Base-by-base conservation (phyloP, 192 early-diverging fungal species). In the Cladochytrium replicatum region DNA sequence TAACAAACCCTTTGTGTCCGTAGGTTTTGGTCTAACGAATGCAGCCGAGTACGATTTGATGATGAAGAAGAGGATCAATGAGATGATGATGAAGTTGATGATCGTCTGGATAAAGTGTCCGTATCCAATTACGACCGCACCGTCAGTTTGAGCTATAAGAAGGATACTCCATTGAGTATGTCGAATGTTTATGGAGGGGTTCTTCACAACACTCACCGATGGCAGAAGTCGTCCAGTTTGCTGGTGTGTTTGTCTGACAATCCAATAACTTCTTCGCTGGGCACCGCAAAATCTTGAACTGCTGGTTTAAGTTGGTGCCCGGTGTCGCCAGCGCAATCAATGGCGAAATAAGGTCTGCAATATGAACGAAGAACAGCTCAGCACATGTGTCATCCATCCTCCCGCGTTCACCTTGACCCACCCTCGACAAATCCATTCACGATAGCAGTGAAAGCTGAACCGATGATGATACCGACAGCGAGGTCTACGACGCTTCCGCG, bases 401-500 rank as follows among this genome's bases (percentile, higher is more conserved):
- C n/a, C n/a, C n/a, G n/a, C n/a, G n/a, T n/a, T n/a, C n/a, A n/a
- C n/a, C n/a, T n/a, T n/a, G n/a, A 52, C 52, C n/a, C n/a, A 48
- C 51, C 30, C 15, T 19, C 17, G 40, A 57, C 57, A 24, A 65
- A 28, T 8, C 50, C 43, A 8, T 44, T 72, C 50, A 77, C 67
- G 17, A 67, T 48, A 21, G 50, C 46, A 19, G 46, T 60, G 29
- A 71, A 80, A 9, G 64, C 62, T 32, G 50, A 62, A 50, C 81
- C 82, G 37, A 84, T 81, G 53, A 84, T 66, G 41, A 84, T 61
- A 50, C 81, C 82, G 17, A 81, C 66, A 45, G 78, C 78, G 43
- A 84, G 39, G 40, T 84, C 82, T 31, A 84, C 62, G 1, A 81
- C 75, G 40, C 80, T 83, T 25, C 75, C 72, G 19, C 64, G 52